These are phyloP conservation scores for Cytospora paraplurivora DNA, from an alignment of 2,329 filamentous ascomycete species.

Conservation along the genomic window DNA sequence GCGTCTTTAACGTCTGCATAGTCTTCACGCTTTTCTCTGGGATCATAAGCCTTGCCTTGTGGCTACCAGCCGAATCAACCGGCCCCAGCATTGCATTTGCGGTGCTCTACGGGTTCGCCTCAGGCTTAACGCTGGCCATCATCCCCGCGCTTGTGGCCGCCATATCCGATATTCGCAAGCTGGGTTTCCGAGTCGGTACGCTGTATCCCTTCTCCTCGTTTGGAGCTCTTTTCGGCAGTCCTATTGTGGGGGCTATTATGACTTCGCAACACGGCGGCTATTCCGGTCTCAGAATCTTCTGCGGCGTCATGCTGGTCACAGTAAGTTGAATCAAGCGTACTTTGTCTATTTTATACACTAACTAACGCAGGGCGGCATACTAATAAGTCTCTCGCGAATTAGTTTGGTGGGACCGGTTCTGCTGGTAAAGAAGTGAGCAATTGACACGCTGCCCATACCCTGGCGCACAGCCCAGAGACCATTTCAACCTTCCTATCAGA, in stretches of 20 bases:
- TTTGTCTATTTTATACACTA: too few species aligned
- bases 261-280: conserved; percentile 13
- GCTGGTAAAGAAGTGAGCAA: too few species aligned
- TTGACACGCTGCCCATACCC: too few species aligned
- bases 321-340: too few species aligned
- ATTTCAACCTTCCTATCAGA: too few species aligned
- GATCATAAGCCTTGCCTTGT: conserved; percentile 37
- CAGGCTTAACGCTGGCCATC: conserved; percentile 35
- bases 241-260: conserved; percentile 52
- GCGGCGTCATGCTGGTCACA: conserved; percentile 10
- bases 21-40: conserved; percentile 44
- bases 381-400: too few species aligned
- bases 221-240: conserved; percentile 58
- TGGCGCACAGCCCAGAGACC: too few species aligned
- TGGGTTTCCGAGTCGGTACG: conserved; percentile 51
- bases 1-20: conserved; percentile 37
- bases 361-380: too few species aligned
- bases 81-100: conserved; percentile 32
- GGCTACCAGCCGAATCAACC: conserved; percentile 33
- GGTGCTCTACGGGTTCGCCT: conserved; percentile 35
- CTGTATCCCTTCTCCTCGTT: conserved; percentile 57
- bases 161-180: conserved; percentile 54
- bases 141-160: conserved; percentile 40
- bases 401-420: too few species aligned
- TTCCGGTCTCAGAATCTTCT: conserved; percentile 26